Conservation (phyloP, 805 yeast genomes). For the Starmerella kuoi region DNA sequence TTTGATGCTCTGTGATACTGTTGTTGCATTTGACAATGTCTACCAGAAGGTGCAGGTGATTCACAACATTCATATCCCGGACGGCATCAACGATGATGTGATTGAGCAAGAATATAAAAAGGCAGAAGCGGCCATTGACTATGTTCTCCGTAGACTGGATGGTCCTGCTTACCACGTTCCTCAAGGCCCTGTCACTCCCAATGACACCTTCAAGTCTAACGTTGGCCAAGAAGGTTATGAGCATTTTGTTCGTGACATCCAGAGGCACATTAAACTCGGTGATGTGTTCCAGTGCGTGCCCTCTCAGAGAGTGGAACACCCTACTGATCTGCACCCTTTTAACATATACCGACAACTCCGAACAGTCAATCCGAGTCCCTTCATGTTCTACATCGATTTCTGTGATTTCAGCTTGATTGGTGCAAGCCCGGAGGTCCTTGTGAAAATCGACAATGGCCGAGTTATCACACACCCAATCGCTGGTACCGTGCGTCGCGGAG, state of each 20-base stretch:
- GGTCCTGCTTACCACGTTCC: constrained; percentile 39
- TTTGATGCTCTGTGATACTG: constrained; percentile 79
- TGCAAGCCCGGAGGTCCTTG: constrained; percentile 91
- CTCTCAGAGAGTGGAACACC: constrained; percentile 90
- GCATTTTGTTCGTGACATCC: constrained; percentile 58
- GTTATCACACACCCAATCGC: constrained; percentile 96
- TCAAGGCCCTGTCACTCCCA: constrained; percentile 58
- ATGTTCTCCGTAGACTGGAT: constrained; percentile 35
- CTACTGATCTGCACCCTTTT: constrained; percentile 91
- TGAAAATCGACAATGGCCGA: constrained; percentile 67
- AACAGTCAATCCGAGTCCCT: constrained; percentile 95
- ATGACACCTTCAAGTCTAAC: constrained; percentile 70
- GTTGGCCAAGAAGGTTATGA: constrained; percentile 93
- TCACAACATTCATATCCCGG: constrained; percentile 46
- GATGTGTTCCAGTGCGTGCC: constrained; percentile 98
- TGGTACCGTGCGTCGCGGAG: constrained; percentile 87
- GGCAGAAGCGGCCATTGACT: constrained; percentile 44
- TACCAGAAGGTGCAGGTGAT: constrained; percentile 86
- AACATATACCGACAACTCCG: constrained; percentile 89
- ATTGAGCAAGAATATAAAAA: constrained; percentile 43
- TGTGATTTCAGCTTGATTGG: constrained; percentile 80
- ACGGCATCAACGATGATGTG: constrained; percentile 30
- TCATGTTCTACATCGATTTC: constrained; percentile 85
- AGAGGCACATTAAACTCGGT: constrained; percentile 74
- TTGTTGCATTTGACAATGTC: constrained; percentile 88